phyloP scores from a whole-genome alignment of 495 filamentous ascomycete species.

The Annulohypoxylon nitens region DNA sequence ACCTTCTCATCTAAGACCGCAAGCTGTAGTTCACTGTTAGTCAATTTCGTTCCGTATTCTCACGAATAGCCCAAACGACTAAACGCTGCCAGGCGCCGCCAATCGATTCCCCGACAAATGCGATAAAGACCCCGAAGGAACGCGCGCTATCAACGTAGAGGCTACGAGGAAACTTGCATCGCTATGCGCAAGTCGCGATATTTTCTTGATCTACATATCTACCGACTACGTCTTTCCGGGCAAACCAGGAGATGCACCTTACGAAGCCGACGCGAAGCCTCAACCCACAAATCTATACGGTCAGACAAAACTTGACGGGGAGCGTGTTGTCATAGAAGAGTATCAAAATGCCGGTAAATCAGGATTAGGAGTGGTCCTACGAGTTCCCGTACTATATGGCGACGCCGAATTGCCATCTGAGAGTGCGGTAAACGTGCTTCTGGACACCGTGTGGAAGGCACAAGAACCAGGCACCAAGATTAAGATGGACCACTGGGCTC shows the following conservation, averaged over 20 bases:
- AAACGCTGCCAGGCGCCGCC: slow-evolving; percentile 74
- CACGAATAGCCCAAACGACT: slow-evolving; percentile 1
- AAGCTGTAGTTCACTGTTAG: slow-evolving; percentile 87
- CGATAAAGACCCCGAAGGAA: slow-evolving; percentile 80
- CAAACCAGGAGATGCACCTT: slow-evolving; percentile 84
- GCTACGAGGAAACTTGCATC: slow-evolving; percentile 76
- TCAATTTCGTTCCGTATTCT: not conserved
- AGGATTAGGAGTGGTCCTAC: slow-evolving; percentile 75
- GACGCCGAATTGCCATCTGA: slow-evolving; percentile 71
- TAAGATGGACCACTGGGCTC: slow-evolving; percentile 90
- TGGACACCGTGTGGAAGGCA: slow-evolving; percentile 78
- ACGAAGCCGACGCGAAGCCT: slow-evolving; percentile 72
- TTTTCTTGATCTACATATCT: slow-evolving; percentile 89
- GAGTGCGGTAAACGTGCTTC: slow-evolving; percentile 85
- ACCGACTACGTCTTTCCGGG: slow-evolving; percentile 96
- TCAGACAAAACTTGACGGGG: slow-evolving; percentile 87
- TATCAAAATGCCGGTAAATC: slow-evolving; percentile 63
- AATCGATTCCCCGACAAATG: slow-evolving; percentile 90
- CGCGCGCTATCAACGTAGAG: slow-evolving; percentile 79
- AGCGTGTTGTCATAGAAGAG: slow-evolving; percentile 75
- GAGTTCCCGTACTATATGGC: slow-evolving; percentile 93
- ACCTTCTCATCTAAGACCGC: slow-evolving; percentile 67
- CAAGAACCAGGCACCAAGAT: slow-evolving; percentile 70
- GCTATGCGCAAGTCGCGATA: slow-evolving; percentile 70
- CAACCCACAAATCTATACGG: slow-evolving; percentile 89